Evolutionary conservation across 2,329 filamentous ascomycete genomes (phyloP).

Genomic region (Orbilia javanica): DNA sequence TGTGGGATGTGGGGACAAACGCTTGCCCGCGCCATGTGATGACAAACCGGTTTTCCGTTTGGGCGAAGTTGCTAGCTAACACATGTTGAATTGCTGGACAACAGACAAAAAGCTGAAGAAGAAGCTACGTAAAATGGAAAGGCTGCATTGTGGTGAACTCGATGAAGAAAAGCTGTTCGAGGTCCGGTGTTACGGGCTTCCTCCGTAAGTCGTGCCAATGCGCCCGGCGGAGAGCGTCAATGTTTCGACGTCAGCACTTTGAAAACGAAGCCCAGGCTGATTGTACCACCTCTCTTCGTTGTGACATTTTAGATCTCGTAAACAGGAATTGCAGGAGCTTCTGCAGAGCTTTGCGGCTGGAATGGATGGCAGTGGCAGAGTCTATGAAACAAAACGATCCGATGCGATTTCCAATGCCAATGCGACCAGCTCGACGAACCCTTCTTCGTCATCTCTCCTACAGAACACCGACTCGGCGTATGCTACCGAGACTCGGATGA

Average conservation of each 20-base stretch:
- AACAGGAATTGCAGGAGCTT: constrained; percentile 79
- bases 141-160: constrained; percentile 74
- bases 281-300: not conserved
- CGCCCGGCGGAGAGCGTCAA: not conserved
- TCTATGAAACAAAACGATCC: constrained; percentile 47
- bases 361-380: constrained; percentile 68
- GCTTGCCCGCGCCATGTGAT: constrained; percentile 30
- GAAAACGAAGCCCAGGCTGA: constrained; percentile 19
- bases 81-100: constrained; percentile 17
- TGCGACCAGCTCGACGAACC: constrained; percentile 65
- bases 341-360: constrained; percentile 78
- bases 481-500: constrained; percentile 71
- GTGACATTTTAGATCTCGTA: constrained; percentile 72
- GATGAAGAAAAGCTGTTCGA: constrained; percentile 85
- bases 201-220: constrained; percentile 64
- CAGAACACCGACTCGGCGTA: constrained; percentile 70
- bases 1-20: constrained; percentile 37
- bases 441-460: constrained; percentile 42
- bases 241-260: not conserved
- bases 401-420: constrained; percentile 67
- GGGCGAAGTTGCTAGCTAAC: constrained; percentile 38
- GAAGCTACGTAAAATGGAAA: constrained; percentile 78
- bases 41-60: constrained; percentile 6
- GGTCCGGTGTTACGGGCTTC: constrained; percentile 80
- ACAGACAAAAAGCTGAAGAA: constrained; percentile 75